Conservation (phyloP, 352 stramenopile species). For the Globisporangium okanoganense region DNA sequence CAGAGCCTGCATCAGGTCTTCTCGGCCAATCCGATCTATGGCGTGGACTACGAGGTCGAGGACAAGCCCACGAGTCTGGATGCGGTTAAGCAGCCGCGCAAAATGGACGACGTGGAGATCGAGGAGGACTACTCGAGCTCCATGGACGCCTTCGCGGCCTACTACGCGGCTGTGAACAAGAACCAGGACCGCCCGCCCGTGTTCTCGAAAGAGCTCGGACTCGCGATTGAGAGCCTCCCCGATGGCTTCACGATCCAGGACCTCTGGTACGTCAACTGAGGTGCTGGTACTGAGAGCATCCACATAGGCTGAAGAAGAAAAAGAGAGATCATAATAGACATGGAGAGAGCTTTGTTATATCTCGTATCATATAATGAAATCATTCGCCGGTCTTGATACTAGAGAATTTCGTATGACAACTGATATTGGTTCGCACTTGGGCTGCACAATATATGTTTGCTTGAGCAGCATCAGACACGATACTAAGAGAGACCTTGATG, state of each 20-base stretch:
- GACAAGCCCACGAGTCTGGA: conserved; percentile 63
- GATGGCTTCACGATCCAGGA: conserved; percentile 67
- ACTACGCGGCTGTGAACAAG: conserved; percentile 87
- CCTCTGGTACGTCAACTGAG: conserved; percentile 69
- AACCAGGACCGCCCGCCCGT: conserved; percentile 66
- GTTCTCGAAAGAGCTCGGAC: conserved; percentile 77
- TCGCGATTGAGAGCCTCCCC: conserved; percentile 84
- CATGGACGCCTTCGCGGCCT: conserved; percentile 87
- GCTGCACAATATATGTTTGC: too few species aligned
- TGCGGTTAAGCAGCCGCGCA: conserved; percentile 63
- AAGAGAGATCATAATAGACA: neutral
- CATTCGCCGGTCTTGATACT: too few species aligned
- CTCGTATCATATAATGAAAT: too few species aligned
- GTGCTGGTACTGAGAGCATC: neutral
- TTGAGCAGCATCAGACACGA: too few species aligned
- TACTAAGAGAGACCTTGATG: too few species aligned
- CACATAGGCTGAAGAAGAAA: neutral
- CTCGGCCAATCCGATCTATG: conserved; percentile 86
- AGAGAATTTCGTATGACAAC: neutral
- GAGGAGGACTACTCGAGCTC: conserved; percentile 81
- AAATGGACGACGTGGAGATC: conserved; percentile 88
- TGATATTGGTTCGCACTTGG: too few species aligned
- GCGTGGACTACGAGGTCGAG: conserved; percentile 85
- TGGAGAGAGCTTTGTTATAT: neutral
- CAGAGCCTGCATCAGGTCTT: conserved; percentile 82